Evolutionary conservation across 257 asterid genomes (phyloP).

Genomic region (Solanum pinnatisectum): DNA sequence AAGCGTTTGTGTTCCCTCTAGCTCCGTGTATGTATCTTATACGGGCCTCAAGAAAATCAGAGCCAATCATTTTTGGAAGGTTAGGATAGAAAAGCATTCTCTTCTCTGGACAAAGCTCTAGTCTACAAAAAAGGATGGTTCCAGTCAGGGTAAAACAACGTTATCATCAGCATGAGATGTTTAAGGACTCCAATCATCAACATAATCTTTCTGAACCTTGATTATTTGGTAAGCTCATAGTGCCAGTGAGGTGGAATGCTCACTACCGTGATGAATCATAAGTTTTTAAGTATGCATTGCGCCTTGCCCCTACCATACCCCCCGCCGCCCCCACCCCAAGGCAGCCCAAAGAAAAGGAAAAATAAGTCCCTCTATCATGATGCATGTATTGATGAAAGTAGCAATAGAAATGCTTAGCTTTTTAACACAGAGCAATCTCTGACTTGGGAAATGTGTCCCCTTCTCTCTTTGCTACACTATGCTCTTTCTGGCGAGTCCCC

Average conservation of each 20-base stretch:
- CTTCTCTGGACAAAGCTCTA: constrained; percentile 89
- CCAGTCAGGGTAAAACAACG: background rate
- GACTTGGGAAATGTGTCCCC: background rate
- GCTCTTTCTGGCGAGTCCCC: background rate
- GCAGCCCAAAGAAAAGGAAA: background rate
- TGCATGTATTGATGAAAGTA: background rate
- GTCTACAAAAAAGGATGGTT: constrained; percentile 38
- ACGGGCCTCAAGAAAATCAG: constrained; percentile 66
- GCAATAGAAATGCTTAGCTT: background rate
- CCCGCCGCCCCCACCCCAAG: background rate
- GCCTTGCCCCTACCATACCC: background rate
- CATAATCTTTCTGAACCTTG: background rate
- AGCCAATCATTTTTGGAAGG: constrained; percentile 80
- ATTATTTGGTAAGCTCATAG: background rate
- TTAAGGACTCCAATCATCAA: background rate
- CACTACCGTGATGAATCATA: background rate
- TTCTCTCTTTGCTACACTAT: background rate
- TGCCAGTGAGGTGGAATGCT: background rate
- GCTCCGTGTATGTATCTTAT: constrained; percentile 59
- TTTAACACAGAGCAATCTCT: background rate
- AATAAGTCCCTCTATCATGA: background rate
- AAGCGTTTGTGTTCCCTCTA: constrained; percentile 36
- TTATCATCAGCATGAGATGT: background rate
- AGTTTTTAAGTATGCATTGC: background rate
- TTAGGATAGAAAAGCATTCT: constrained; percentile 93